phyloP scores from a whole-genome alignment of 768 basidiomycete species.

The Hydnum rufescens region DNA sequence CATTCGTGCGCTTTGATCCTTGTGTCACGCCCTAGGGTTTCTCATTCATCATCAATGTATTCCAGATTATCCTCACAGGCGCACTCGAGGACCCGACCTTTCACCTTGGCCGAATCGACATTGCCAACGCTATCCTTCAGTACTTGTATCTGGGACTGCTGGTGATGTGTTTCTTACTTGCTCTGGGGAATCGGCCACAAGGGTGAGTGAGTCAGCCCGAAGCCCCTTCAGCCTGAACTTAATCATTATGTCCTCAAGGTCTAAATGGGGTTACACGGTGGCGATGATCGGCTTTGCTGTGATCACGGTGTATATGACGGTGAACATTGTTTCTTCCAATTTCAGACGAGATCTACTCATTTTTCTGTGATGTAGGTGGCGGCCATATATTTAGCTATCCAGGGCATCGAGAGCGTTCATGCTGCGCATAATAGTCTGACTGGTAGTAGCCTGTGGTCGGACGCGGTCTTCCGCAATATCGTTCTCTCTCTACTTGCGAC shows the following conservation, averaged over 20 bases:
- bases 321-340: conserved; percentile 18
- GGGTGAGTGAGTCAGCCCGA: conserved; percentile 26
- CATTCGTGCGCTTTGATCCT: conserved; percentile 30
- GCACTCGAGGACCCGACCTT: conserved; percentile 51
- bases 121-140: conserved; percentile 57
- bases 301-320: conserved; percentile 94
- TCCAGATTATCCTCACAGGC: conserved; percentile 37
- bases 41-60: not conserved
- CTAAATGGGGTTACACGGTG: conserved; percentile 67
- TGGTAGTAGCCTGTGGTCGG: conserved; percentile 45
- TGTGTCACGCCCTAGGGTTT: not conserved
- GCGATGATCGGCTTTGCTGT: conserved; percentile 76
- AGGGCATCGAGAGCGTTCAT: conserved; percentile 48
- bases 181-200: conserved; percentile 81
- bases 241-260: conserved; percentile 11
- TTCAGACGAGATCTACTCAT: not conserved
- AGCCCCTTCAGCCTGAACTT: not conserved
- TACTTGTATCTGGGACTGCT: conserved; percentile 81
- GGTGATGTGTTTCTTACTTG: conserved; percentile 69
- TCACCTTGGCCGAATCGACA: conserved; percentile 33
- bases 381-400: conserved; percentile 65
- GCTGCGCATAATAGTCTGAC: conserved; percentile 19
- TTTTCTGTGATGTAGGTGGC: conserved; percentile 28
- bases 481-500: conserved; percentile 75
- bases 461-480: conserved; percentile 68